These are phyloP conservation scores for Eucalyptus tenuipes DNA, from an alignment of 345 rosid genomes.

Conservation along the genomic window DNA sequence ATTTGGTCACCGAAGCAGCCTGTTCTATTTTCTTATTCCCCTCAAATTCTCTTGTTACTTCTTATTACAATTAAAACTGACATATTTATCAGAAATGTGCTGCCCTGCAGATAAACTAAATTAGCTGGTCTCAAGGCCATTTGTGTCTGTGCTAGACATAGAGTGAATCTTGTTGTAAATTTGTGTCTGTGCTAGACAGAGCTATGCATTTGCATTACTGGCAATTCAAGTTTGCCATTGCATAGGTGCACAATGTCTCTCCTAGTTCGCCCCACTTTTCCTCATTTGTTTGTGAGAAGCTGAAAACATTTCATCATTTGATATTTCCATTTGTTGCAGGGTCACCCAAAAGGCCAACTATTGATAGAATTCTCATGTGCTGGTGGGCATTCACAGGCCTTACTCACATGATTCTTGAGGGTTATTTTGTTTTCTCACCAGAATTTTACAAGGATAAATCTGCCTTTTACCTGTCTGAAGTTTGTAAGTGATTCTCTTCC, in stretches of 20 bases:
- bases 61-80: not conserved
- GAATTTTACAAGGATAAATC: slow-evolving; percentile 75
- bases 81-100: not conserved
- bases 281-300: not conserved
- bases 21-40: not conserved
- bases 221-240: not conserved
- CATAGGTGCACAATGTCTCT: not conserved
- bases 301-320: not conserved
- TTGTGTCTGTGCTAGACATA: not conserved
- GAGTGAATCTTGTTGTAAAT: not conserved
- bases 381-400: slow-evolving; percentile 99
- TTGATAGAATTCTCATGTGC: slow-evolving; percentile 75
- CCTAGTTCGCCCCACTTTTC: not conserved
- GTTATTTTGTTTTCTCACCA: slow-evolving; percentile 85
- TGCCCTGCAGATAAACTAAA: not conserved
- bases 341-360: slow-evolving; percentile 16
- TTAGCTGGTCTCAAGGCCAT: not conserved
- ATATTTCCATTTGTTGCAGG: slow-evolving; percentile 14
- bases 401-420: slow-evolving; percentile 71
- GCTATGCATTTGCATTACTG: not conserved
- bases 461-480: slow-evolving; percentile 75
- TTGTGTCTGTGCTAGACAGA: not conserved
- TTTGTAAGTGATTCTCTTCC: slow-evolving; percentile 43
- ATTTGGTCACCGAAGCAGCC: not conserved
- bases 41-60: not conserved